These are phyloP conservation scores for Penicillium riverlandense DNA, from an alignment of 495 filamentous ascomycete genomes.

Conservation along the genomic window DNA sequence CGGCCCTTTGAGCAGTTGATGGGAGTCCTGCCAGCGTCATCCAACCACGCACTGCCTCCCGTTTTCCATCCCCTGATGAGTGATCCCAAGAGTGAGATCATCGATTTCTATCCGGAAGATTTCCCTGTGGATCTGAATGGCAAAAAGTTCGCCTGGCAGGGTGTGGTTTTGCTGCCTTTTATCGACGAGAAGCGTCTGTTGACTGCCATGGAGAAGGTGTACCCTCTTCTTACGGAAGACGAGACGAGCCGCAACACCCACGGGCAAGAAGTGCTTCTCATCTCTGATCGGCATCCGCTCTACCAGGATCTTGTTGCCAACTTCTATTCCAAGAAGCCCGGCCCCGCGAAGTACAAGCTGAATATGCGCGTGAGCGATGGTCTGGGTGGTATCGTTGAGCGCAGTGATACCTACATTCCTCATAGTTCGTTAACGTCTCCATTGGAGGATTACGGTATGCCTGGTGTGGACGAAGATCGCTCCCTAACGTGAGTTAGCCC, in stretches of 20 bases:
- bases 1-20: conserved; percentile 96
- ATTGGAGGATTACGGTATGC: conserved; percentile 57
- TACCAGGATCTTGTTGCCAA: conserved; percentile 73
- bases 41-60: conserved; percentile 81
- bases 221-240: conserved; percentile 69
- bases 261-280: conserved; percentile 71
- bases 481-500: conserved; percentile 61
- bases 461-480: conserved; percentile 72
- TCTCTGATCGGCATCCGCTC: conserved; percentile 74
- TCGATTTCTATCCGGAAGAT: conserved; percentile 95
- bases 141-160: conserved; percentile 98
- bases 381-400: conserved; percentile 71
- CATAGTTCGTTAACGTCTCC: conserved; percentile 60
- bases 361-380: conserved; percentile 69
- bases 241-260: conserved; percentile 73
- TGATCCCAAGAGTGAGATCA: conserved; percentile 76
- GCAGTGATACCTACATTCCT: conserved; percentile 73
- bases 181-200: conserved; percentile 89
- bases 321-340: conserved; percentile 88
- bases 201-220: conserved; percentile 73
- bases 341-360: conserved; percentile 54
- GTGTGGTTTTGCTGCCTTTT: conserved; percentile 87
- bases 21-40: conserved; percentile 91
- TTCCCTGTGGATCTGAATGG: conserved; percentile 92
- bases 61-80: conserved; percentile 87